Base-by-base conservation (phyloP, 257 asterid genomes). In the Euphrasia confusa region DNA sequence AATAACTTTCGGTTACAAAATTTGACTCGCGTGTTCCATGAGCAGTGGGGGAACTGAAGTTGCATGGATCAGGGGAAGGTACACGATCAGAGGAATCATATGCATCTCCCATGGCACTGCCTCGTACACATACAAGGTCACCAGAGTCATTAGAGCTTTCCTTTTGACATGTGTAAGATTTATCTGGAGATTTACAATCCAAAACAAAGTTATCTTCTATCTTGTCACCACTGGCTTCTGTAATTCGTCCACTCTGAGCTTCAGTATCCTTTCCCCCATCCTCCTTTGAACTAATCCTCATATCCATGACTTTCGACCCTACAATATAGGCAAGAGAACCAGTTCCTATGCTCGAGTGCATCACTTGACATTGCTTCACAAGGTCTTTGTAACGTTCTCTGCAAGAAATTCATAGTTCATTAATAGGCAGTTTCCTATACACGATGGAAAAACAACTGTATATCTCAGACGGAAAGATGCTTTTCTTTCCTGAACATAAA, bases 301-400 rank as follows among this genome's bases (percentile, higher is more conserved):
- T 76, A 74, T 92, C 99, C 99, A 92, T 83, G 75, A 92, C 95
- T 75, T 89, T 92, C 60, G 99, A 84, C 71, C 99, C 99, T 57
- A 92, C 87, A 68, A 82, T 88, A 79, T 84, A 86, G 54, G 99
- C 99, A 73, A 92, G 87, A 56, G 96, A 83, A 74, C 99, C 99
- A 67, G 99, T 92, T 72, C 99, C 99, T 68, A 92, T 64, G 79
- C 96, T 92, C 58, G 99, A 81, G 84, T 92, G 97, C 99, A 92
- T 92, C 76, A 67, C 58, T 76, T 84, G 99, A 70, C 97, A 92
- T 75, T 89, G 89, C 73, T 80, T 86, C 60, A 84, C 77, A 35
- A 92, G 99, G 67, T 86, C 95, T 61, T 62, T 74, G 70, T 84
- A 92, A 3, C 99, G 90, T 63, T 86, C 95, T 84, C 99, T 92